Evolutionary conservation across 345 rosid genomes (phyloP), one percentile per base, ranked within the genome.

Genomic region (Populus deltoides): DNA sequence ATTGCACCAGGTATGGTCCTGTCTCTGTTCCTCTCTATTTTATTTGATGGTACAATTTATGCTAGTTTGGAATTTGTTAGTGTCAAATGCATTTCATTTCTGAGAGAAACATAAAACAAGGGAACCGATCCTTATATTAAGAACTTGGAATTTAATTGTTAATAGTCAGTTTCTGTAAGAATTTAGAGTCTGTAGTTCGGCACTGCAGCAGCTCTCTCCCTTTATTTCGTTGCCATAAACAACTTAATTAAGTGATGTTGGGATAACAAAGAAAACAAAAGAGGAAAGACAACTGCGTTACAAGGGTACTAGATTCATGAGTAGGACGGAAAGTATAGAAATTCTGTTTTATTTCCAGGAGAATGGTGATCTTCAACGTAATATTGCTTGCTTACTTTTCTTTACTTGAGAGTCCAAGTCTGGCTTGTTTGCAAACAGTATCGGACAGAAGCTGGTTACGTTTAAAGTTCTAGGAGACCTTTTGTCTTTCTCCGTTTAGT

Each of bases 1-100:
- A 97, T 97, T 78, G 99, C 99, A 12, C 99, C 99, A 75, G 99
- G 99, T 96, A 68, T 76, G 80, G 57, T 49, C 55, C 24, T 27
- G 7, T 24, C 63, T 9, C 16, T 9, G 11, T 59, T 74, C 43
- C 68, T 4, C 3, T 33, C 17, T 31, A 24, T 39, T 53, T 69
- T 24, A n/a, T 18, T 18, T 72, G 8, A 33, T 72, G 45, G 12
- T 9, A 9, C 45, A 41, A 12, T 41, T 47, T 13, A 47, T 47
- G 18, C 51, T 47, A 47, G 51, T 47, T 15, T 47, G 31, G 2
- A 7, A 3, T 31, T 8, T 25, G 35, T 3, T 3, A 20, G 33
- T 49, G 62, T 57, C n/a, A 12, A 22, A 3, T 24, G 2, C 63
- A 10, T 59, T 59, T 24, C 65, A 24, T n/a, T n/a, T 10, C 6